These are phyloP conservation scores for Coriolopsis trogii DNA, from an alignment of 1,284 basidiomycete species.

Conservation along the genomic window DNA sequence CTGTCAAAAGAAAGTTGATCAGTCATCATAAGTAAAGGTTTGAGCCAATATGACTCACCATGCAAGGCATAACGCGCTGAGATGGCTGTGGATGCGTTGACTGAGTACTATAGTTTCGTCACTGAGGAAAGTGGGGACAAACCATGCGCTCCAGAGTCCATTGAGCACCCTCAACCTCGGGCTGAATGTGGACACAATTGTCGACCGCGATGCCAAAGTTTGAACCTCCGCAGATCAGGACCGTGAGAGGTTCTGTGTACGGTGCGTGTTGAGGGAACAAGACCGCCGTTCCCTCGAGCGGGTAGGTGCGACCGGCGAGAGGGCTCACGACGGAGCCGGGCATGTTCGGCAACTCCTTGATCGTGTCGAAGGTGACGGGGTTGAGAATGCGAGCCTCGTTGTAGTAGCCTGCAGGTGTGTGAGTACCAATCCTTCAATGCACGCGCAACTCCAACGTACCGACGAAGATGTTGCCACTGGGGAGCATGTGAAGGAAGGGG, in stretches of 20 bases:
- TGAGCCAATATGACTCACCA: constrained; percentile 40
- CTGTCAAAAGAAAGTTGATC: no score
- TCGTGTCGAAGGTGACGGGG: constrained; percentile 62
- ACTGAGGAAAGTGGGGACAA: constrained; percentile 20
- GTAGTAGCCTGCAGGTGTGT: constrained; percentile 56
- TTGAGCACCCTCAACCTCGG: constrained; percentile 57
- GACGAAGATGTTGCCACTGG: constrained; percentile 66
- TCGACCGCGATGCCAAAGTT: constrained; percentile 59
- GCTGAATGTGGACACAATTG: constrained; percentile 69
- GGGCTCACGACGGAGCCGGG: constrained; percentile 79
- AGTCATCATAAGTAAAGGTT: not conserved
- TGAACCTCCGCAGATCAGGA: constrained; percentile 81
- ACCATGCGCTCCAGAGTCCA: constrained; percentile 81
- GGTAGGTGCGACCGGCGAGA: constrained; percentile 75
- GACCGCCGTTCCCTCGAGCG: constrained; percentile 71
- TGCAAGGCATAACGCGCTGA: constrained; percentile 74
- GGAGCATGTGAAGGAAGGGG: constrained; percentile 73
- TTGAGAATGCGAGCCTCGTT: constrained; percentile 80
- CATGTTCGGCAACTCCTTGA: constrained; percentile 64
- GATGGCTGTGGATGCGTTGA: constrained; percentile 53
- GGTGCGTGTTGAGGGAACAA: constrained; percentile 71
- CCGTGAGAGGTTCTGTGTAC: constrained; percentile 67
- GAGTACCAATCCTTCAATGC: not conserved
- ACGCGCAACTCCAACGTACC: constrained; percentile 41
- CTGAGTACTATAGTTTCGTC: not conserved